phyloP scores from a whole-genome alignment of 2,329 filamentous ascomycete genomes.

The Beauveria scarabaeidicola region DNA sequence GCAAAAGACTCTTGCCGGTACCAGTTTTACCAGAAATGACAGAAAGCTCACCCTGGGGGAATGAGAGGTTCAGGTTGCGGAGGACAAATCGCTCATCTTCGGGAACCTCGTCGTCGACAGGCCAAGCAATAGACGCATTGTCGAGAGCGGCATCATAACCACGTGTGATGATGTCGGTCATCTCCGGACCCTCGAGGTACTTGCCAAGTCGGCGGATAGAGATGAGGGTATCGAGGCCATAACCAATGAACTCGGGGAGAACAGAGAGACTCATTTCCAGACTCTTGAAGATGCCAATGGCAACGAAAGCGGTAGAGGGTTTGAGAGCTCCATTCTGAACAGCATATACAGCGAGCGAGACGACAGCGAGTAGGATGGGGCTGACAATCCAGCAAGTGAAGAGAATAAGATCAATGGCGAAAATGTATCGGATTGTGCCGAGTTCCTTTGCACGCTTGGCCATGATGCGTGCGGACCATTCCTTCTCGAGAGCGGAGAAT shows the following conservation, averaged over 20 bases:
- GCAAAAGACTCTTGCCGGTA: constrained; percentile 66
- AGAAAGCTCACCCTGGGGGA: constrained; percentile 61
- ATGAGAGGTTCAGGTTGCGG: constrained; percentile 54
- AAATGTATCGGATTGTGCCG: constrained; percentile 55
- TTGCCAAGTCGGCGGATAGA: constrained; percentile 63
- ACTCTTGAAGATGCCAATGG: constrained; percentile 64
- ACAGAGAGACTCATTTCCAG: constrained; percentile 63
- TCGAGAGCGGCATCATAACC: constrained; percentile 57
- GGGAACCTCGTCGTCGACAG: constrained; percentile 51
- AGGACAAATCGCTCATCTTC: constrained; percentile 56
- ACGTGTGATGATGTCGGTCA: constrained; percentile 42
- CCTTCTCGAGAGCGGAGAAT: constrained; percentile 65
- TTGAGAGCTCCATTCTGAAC: constrained; percentile 52
- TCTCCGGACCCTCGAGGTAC: constrained; percentile 61
- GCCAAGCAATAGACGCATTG: constrained; percentile 65
- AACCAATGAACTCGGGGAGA: constrained; percentile 64
- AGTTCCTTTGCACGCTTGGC: constrained; percentile 58
- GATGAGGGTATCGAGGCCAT: constrained; percentile 63
- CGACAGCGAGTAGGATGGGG: constrained; percentile 64
- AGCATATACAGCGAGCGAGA: constrained; percentile 62
- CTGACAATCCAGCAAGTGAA: constrained; percentile 64
- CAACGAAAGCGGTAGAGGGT: constrained; percentile 71
- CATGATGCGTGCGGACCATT: constrained; percentile 65
- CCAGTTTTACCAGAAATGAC: constrained; percentile 72
- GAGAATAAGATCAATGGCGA: constrained; percentile 53